These are phyloP conservation scores for Coelastrella sp. DNA, from an alignment of 139 green algal genomes.

Conservation along the genomic window DNA sequence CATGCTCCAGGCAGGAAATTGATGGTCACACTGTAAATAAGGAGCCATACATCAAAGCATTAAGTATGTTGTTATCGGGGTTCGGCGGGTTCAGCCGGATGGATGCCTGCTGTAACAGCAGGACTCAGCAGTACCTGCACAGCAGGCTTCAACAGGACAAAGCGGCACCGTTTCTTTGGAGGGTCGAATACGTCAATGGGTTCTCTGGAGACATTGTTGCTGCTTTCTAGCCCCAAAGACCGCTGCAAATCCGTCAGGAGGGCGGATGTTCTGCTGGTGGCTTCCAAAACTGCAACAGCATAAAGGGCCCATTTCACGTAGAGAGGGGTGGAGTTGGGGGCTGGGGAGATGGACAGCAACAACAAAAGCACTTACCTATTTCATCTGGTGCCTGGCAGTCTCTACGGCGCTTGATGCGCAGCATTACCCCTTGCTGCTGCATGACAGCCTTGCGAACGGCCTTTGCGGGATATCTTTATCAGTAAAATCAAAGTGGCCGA, in stretches of 20 bases:
- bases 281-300: constrained; percentile 16
- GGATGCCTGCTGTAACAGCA: neutral
- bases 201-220: neutral
- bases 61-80: neutral
- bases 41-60: no score
- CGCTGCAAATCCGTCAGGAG: neutral
- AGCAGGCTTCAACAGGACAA: constrained; percentile 7
- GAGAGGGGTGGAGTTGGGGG: neutral
- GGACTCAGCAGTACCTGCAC: neutral
- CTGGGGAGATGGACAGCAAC: neutral
- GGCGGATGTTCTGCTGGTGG: constrained; percentile 21
- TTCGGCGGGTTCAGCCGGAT: neutral
- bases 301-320: neutral
- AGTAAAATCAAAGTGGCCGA: no score
- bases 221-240: neutral
- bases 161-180: constrained; percentile 27
- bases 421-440: constrained; percentile 10
- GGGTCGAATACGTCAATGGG: neutral
- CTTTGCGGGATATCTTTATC: no score
- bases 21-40: no score
- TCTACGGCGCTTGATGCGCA: constrained; percentile 30
- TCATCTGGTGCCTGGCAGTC: constrained; percentile 14
- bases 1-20: no score
- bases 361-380: neutral
- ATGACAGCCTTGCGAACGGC: no score